Base-by-base conservation (phyloP, 768 basidiomycete genomes). In the Termitomyces eurrhizus region DNA sequence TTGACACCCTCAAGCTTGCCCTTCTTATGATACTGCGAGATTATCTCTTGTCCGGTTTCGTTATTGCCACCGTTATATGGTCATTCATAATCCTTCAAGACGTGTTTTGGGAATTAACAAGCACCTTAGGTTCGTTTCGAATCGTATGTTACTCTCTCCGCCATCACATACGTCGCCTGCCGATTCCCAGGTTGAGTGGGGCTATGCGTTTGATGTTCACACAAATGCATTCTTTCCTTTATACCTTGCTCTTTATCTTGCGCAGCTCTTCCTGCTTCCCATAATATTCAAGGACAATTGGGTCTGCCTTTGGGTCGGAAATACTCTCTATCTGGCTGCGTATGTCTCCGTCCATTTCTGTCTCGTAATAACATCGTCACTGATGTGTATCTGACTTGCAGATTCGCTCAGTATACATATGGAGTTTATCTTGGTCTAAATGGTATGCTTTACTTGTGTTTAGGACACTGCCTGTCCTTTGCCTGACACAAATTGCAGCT, bases 221-320 rank as follows among this genome's bases (percentile, higher is more conserved):
- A 95, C 90, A 61, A 98, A 98, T 68, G 89, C 94, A 3, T 98
- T 98, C 80, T 96, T 98, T 74, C 95, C 95, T 21, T 78, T 95
- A 61, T 96, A 92, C 75, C 83, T 97, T 61, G 89, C 91, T 11
- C 83, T 97, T 57, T 97, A 97, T 71, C 78, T 94, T 60, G 90
- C 90, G 0, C 93, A 98, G 69, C 81, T 97, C 12, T 86, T 95
- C 63, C 80, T 98, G 12, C 83, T 92, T 2, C 90, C 93, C 2
- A 81, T 98, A 51, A 79, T 98, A 52, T 82, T 92, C 42, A 85
- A 84, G 68, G 86, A 87, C 66, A 92, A 90, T 66, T 98, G 95
- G 95, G 84, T 95, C n/a, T 96, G 93, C 70, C 80, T 98, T 42
- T 89, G 90, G 78, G 80, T 95, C 26, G 96, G 95, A 52, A 98